Percentiles rank a stretch among this genome's conserved stretches.
These are phyloP conservation scores for Heliamphora pulchella DNA, from an alignment of 179 eudicot species.

Conservation along the genomic window DNA sequence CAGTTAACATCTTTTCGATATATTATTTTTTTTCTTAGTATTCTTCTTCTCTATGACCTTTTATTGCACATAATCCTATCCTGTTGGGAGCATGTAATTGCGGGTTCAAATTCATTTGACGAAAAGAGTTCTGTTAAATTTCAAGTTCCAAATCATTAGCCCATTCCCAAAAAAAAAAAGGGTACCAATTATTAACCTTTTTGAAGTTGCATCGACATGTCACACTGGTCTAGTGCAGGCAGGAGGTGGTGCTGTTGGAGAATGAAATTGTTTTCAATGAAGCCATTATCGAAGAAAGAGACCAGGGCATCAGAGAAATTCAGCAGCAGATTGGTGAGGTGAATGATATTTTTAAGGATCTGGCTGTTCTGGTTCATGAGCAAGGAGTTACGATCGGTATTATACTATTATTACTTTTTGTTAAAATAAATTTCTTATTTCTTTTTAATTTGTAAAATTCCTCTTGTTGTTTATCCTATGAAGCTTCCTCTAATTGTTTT, in stretches of 20 bases:
- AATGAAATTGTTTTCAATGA: conserved; percentile 46
- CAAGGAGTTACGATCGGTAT: conserved; percentile 47
- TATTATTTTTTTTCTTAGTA: neutral
- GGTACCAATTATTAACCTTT: neutral
- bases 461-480: too few relatives aligned
- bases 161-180: too few relatives aligned
- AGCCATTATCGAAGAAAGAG: conserved; percentile 55
- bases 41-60: neutral
- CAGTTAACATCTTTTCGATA: neutral
- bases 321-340: conserved; percentile 41
- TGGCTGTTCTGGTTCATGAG: conserved; percentile 15
- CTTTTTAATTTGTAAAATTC: neutral
- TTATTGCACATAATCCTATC: neutral
- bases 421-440: neutral
- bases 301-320: conserved; percentile 52
- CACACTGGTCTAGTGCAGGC: conserved; percentile 28
- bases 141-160: neutral
- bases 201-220: neutral
- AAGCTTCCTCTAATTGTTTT: neutral
- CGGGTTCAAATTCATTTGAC: neutral
- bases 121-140: neutral
- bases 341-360: conserved; percentile 21
- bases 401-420: conserved; percentile 14
- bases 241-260: conserved; percentile 31
- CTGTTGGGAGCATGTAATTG: neutral